These are phyloP conservation scores for Ascochyta koolunga DNA, from an alignment of 2,329 filamentous ascomycete genomes.

Conservation along the genomic window DNA sequence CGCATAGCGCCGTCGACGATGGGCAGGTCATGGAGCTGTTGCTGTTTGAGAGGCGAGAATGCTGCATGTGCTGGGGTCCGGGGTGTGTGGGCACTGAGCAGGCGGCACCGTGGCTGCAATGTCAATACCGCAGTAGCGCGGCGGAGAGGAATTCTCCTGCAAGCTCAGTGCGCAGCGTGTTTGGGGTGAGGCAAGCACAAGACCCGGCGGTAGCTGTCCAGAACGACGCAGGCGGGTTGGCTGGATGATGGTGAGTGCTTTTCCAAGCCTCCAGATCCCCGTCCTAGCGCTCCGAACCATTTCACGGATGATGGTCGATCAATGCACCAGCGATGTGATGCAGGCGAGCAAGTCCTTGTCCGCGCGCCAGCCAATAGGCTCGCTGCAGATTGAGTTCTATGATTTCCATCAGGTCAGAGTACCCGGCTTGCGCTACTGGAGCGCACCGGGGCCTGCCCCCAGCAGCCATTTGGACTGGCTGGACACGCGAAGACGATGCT, in stretches of 20 bases:
- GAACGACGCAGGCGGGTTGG: conserved; percentile 16
- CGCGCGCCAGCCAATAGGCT: conserved; percentile 40
- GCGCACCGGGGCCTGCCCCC: conserved; percentile 36
- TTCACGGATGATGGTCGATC: conserved; percentile 33
- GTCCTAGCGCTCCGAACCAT: conserved; percentile 32
- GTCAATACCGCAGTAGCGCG: conserved; percentile 35
- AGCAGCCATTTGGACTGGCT: conserved; percentile 18
- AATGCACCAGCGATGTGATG: conserved; percentile 37
- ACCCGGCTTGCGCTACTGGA: conserved; percentile 35
- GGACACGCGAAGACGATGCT: conserved; percentile 25
- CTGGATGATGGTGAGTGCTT: conserved; percentile 25
- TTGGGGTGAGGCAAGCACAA: conserved; percentile 36
- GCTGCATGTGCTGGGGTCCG: conserved; percentile 31
- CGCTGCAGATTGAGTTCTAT: conserved; percentile 43
- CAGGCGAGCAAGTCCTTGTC: conserved; percentile 34
- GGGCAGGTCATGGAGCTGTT: conserved; percentile 45
- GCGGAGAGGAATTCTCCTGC: conserved; percentile 29
- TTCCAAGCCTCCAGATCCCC: conserved; percentile 29
- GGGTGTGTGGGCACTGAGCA: conserved; percentile 23
- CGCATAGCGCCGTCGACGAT: conserved; percentile 5
- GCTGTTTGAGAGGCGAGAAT: conserved; percentile 44
- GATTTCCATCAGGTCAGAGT: too few relatives aligned
- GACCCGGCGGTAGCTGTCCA: conserved; percentile 29
- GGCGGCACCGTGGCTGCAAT: conserved; percentile 26
- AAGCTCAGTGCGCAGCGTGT: conserved; percentile 37